Evolutionary conservation across 768 basidiomycete species (phyloP), one percentile per base, ranked within the genome.

Genomic region (Cystobasidium onofrii): DNA sequence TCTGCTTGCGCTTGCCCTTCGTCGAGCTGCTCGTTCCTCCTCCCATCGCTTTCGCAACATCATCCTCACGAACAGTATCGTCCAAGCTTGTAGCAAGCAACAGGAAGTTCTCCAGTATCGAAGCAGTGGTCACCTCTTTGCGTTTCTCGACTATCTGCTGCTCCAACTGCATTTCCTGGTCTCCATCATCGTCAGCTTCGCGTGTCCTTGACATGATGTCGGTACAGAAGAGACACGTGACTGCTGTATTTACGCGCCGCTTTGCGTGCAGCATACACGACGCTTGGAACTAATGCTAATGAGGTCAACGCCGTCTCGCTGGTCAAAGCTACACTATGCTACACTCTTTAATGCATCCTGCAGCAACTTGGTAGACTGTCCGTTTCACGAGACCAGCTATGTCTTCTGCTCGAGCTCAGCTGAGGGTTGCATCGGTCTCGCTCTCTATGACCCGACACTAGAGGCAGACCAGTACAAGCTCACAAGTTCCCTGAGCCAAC

Each of bases 51-150:
- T 41, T 20, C 3, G 55, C 69, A n/a, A 60, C 25, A 34, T 31
- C 54, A 36, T 60, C 69, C 20, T 55, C 50, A 9, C 36, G 52
- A 29, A 71, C 69, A n/a, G 54, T 60, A 41, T 60, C 69, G 33
- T 67, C 65, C 65, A 71, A 29, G 41, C 69, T 71, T 20, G 54
- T 60, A 36, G 29, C 55, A 34, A 36, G 54, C 17, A 71, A 29
- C 29, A 71, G 55, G 34, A 57, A 57, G 50, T 36, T 60, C 65
- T 67, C 65, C 6, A 67, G 65, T 9, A 67, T 67, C 1, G 44
- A 50, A 36, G 33, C 31, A 61, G 69, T 71, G 17, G 69, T 60
- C 17, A 57, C 69, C 20, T 71, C 57, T 60, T 34, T 34, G 17
- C 57, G 57, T 29, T 60, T 60, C 46, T 60, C 31, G 27, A 60